A percentile compares a stretch with the other conserved stretches of the same genome.
phyloP scores from a whole-genome alignment of 805 yeast species.

The Pichia californica region DNA sequence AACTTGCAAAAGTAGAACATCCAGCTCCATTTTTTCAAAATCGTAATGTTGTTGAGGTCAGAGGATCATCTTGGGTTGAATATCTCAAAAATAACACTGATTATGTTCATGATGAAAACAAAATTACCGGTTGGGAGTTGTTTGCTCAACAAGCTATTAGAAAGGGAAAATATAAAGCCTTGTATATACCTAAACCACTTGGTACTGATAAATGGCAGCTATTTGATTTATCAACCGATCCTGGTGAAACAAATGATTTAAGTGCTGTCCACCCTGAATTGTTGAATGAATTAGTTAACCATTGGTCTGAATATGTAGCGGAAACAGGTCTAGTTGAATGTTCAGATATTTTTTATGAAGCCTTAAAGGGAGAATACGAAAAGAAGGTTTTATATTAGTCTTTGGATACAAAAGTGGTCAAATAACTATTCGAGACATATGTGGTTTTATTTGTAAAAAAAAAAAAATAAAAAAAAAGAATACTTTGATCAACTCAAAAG shows the following conservation, averaged over 20 bases:
- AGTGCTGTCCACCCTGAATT: slow-evolving; percentile 31
- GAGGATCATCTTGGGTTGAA: slow-evolving; percentile 41
- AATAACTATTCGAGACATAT: no score
- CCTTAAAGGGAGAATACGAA: slow-evolving; percentile 5
- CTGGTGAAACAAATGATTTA: slow-evolving; percentile 46
- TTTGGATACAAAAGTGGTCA: no score
- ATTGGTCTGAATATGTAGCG: slow-evolving; percentile 48
- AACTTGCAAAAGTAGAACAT: slow-evolving; percentile 39
- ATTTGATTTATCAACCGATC: slow-evolving; percentile 32
- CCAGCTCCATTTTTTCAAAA: slow-evolving; percentile 38
- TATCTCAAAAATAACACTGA: slow-evolving; percentile 28
- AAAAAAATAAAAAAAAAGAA: no score
- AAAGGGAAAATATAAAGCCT: slow-evolving; percentile 42
- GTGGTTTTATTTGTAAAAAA: no score
- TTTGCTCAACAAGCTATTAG: slow-evolving; percentile 53
- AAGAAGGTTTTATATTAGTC: slow-evolving; percentile 3
- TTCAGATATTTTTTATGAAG: slow-evolving; percentile 9
- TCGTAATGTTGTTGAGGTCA: slow-evolving; percentile 36
- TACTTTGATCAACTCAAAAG: no score
- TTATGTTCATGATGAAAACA: slow-evolving; percentile 35
- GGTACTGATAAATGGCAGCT: slow-evolving; percentile 47
- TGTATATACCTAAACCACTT: slow-evolving; percentile 42
- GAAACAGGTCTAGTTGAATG: slow-evolving; percentile 42
- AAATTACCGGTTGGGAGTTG: slow-evolving; percentile 51
- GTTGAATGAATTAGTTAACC: slow-evolving; percentile 35